Evolutionary conservation across 176 grass and related monocot genomes (phyloP), one percentile per base, ranked within the genome.

Genomic region (Elymus sibiricus): DNA sequence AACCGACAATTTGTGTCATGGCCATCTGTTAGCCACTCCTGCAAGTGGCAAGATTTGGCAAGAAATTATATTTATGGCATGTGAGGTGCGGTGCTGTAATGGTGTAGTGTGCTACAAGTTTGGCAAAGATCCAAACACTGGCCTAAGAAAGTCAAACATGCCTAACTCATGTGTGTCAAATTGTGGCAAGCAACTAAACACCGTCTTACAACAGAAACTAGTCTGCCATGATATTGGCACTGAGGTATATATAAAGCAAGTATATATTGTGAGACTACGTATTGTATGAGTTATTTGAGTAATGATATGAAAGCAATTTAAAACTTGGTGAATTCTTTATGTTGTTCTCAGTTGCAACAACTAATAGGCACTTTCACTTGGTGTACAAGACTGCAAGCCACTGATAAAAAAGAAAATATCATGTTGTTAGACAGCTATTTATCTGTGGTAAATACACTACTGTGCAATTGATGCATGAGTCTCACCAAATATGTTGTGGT

Each of bases 111-210:
- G 26, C 8, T 46, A 76, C 72, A 75, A 28, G 42, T 2, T 74
- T 29, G 40, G 25, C 3, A 16, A 49, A 49, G 25, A 49, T 28
- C 71, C 42, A 28, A 29, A 74, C 71, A 74, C 42, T 74, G 42
- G 42, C 24, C 71, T 74, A 74, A 76, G 73, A 76, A 76, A 76
- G 26, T 32, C 25, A 75, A 76, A 19, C 43, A 29, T 53, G 73
- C 44, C 73, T 53, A 53, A 53, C 44, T 31, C 73, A 28, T 74
- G 26, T 76, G 73, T 51, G 44, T 27, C 4, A 19, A 76, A 27
- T 53, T 53, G 44, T 55, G 17, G 46, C 46, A 76, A 76, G 47
- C 27, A 76, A 76, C 46, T 51, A 22, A 22, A 47, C 46, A 76
- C 74, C 26, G 51, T 55, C 74, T 38, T 85, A 13, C 21, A 25